Evolutionary conservation across 371 early-diverging fungal genomes (phyloP).

Genomic region (Mortierella sp.): DNA sequence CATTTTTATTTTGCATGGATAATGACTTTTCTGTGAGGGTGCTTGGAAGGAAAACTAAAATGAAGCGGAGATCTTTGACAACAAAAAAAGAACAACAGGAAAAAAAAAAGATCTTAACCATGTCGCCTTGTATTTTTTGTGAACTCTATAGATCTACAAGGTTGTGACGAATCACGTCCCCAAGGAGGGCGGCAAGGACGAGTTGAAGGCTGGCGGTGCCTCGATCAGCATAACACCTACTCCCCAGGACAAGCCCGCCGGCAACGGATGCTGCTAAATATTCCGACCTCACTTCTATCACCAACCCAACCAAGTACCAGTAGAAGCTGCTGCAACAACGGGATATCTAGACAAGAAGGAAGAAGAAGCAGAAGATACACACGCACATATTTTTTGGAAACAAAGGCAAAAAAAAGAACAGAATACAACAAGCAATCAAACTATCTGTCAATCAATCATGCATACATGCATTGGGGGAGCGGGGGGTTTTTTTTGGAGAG

Average conservation of each 20-base stretch:
- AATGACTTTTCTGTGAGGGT: too few relatives aligned
- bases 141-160: constrained; percentile 51
- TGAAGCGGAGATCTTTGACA: neutral
- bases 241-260: constrained; percentile 58
- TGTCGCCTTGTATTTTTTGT: neutral
- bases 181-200: constrained; percentile 59
- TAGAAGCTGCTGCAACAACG: neutral
- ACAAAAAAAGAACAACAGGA: neutral
- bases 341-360: neutral
- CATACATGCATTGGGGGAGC: neutral
- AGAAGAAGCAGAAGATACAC: neutral
- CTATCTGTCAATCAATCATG: neutral
- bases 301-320: neutral
- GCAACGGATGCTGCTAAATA: constrained; percentile 57
- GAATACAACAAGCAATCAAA: neutral
- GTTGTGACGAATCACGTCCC: constrained; percentile 56
- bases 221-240: constrained; percentile 60
- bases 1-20: neutral
- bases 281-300: neutral
- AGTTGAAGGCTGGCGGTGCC: constrained; percentile 56
- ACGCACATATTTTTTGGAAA: neutral
- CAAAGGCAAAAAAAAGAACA: neutral
- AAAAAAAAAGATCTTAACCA: too few relatives aligned
- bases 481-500: constrained; percentile 1
- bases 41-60: neutral